These are phyloP conservation scores for Coelastrella sp. DNA, from an alignment of 139 green algal species.

Conservation along the genomic window DNA sequence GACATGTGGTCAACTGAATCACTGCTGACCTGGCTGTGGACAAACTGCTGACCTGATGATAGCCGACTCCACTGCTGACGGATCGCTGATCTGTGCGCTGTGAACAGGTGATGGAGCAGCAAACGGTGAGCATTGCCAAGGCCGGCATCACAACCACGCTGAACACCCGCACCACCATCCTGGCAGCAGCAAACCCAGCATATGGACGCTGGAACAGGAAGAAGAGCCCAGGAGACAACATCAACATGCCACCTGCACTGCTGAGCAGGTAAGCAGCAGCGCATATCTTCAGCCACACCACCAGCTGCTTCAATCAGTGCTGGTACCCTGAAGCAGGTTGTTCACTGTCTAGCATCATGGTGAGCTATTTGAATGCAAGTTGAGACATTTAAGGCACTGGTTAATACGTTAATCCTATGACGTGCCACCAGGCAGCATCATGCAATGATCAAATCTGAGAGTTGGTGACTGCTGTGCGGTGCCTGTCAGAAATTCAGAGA, in stretches of 20 bases:
- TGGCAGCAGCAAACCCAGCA: constrained; percentile 97
- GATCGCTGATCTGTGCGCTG: neutral
- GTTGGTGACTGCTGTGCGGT: neutral
- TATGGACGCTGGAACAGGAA: constrained; percentile 95
- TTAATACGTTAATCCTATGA: too few species aligned
- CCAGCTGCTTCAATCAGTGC: too few species aligned
- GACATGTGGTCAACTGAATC: too few species aligned
- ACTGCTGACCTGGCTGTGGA: too few species aligned
- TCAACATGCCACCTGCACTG: constrained; percentile 90
- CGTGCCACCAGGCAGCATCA: neutral
- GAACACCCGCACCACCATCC: constrained; percentile 97
- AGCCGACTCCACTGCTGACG: neutral
- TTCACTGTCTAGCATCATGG: neutral
- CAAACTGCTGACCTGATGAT: neutral
- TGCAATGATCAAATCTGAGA: too few species aligned
- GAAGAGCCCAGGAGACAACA: constrained; percentile 96
- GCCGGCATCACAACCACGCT: constrained; percentile 99
- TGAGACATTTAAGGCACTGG: too few species aligned
- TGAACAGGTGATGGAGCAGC: constrained; percentile 93
- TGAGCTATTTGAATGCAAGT: neutral
- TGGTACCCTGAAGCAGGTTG: too few species aligned
- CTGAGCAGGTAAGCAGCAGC: constrained; percentile 49
- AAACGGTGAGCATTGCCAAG: constrained; percentile 99
- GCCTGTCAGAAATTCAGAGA: neutral
- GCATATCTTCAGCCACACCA: neutral